These are phyloP conservation scores for Mortierella sp. DNA, from an alignment of 371 early-diverging fungal species.

Conservation along the genomic window DNA sequence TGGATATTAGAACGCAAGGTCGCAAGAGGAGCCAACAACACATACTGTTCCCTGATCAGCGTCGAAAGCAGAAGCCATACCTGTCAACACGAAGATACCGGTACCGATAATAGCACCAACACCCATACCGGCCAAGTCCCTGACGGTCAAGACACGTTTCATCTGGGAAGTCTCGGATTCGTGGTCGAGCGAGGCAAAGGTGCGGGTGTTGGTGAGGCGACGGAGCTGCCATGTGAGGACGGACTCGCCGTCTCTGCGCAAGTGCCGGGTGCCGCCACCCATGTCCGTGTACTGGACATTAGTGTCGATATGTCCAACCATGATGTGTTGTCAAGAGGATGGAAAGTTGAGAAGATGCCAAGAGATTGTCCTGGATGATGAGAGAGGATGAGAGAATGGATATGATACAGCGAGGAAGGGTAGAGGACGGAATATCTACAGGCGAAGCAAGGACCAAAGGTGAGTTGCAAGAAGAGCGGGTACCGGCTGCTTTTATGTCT, in stretches of 20 bases:
- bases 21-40: not conserved
- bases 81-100: constrained; percentile 63
- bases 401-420: too few relatives aligned
- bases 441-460: too few relatives aligned
- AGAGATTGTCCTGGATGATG: too few relatives aligned
- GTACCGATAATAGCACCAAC: constrained; percentile 82
- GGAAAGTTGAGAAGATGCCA: not conserved
- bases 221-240: constrained; percentile 26
- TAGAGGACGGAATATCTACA: too few relatives aligned
- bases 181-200: constrained; percentile 47
- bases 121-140: constrained; percentile 33
- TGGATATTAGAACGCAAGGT: not conserved
- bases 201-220: constrained; percentile 44
- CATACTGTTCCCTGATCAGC: too few relatives aligned
- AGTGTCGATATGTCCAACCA: not conserved
- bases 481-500: too few relatives aligned
- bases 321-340: constrained; percentile 21
- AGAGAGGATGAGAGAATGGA: too few relatives aligned
- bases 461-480: too few relatives aligned
- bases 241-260: constrained; percentile 28
- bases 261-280: constrained; percentile 41
- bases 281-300: constrained; percentile 30
- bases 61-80: too few relatives aligned
- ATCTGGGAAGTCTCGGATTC: constrained; percentile 29
- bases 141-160: constrained; percentile 37